Evolutionary conservation across 1,139 yeast species (phyloP), one percentile per base, ranked within the genome.

Genomic region (Yamadazyma kanchanaburiensis): DNA sequence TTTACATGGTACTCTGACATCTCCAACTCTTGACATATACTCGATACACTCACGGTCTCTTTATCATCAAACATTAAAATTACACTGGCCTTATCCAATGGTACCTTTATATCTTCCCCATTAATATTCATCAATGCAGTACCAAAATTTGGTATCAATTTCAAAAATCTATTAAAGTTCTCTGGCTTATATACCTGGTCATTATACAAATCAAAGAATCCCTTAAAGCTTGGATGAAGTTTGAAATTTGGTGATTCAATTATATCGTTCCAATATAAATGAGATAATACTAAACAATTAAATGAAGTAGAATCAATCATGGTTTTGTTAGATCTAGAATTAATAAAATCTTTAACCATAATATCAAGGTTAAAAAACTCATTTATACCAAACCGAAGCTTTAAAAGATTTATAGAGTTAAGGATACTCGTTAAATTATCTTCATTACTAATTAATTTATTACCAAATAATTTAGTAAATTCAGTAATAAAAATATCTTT

Each of bases 331-430:
- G 22, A 38, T 28, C 60, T 54, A 40, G 87, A 80, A 21, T 69
- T 71, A n/a, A 59, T 48, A 18, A 89, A 69, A 53, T 91, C 98
- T 26, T 74, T 62, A 16, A 88, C 65, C 98, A 91, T 91, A 6
- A 91, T 86, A 49, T 86, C 95, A 33, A 89, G 63, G 25, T 76
- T 75, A 26, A 72, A 73, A 42, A 89, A 71, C 35, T 80, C 82
- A 33, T 64, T 53, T 33, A 74, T 80, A 2, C 88, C 91, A 50
- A 86, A 84, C 33, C 86, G 67, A 12, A 66, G 42, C 46, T 81
- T 83, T 25, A 87, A 58, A 15, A 78, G 59, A 21, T 69, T 68
- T 13, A 84, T 53, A 24, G 74, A 70, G 4, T 54, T 40, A 14
- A 56, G 45, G 3, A 72, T 60, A 7, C 64, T 68, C 0, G 51